Conservation (phyloP, 108 stramenopile genomes). For the Conticribra guillardii region DNA sequence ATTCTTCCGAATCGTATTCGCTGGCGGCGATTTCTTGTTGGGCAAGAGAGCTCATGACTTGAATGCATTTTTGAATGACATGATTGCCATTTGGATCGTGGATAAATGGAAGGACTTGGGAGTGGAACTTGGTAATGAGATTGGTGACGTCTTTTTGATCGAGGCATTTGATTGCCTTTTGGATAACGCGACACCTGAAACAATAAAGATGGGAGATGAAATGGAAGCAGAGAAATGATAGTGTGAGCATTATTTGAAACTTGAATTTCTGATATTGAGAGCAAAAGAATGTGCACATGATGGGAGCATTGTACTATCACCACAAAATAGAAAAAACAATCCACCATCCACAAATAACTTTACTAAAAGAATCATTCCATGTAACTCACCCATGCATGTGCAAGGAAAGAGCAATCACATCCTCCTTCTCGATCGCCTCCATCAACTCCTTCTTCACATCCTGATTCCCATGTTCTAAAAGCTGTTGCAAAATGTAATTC, state of each 20-base stretch:
- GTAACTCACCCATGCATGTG: conserved; percentile 87
- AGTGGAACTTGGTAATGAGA: conserved; percentile 81
- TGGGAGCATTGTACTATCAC: neutral
- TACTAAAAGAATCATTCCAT: too few species aligned
- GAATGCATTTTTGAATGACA: conserved; percentile 95
- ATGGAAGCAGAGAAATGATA: neutral
- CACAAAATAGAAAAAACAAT: neutral
- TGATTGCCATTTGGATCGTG: conserved; percentile 98
- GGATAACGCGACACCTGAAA: conserved; percentile 94
- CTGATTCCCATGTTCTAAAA: conserved; percentile 83
- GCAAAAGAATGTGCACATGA: neutral
- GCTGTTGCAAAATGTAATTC: conserved; percentile 94
- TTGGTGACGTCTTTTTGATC: conserved; percentile 65
- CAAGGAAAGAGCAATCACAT: conserved; percentile 72
- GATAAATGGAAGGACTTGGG: conserved; percentile 84
- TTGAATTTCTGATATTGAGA: neutral
- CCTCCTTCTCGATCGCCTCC: conserved; percentile 56
- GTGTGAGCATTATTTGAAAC: neutral
- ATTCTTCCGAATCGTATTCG: conserved; percentile 35
- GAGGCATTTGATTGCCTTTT: conserved; percentile 85
- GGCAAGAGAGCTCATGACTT: conserved; percentile 67
- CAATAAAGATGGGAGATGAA: too few species aligned
- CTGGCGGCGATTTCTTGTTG: conserved; percentile 26
- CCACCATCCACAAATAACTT: too few species aligned
- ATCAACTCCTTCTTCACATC: conserved; percentile 70